phyloP scores from a whole-genome alignment of 2,329 filamentous ascomycete genomes.

The Paracoccidioides lutzii region DNA sequence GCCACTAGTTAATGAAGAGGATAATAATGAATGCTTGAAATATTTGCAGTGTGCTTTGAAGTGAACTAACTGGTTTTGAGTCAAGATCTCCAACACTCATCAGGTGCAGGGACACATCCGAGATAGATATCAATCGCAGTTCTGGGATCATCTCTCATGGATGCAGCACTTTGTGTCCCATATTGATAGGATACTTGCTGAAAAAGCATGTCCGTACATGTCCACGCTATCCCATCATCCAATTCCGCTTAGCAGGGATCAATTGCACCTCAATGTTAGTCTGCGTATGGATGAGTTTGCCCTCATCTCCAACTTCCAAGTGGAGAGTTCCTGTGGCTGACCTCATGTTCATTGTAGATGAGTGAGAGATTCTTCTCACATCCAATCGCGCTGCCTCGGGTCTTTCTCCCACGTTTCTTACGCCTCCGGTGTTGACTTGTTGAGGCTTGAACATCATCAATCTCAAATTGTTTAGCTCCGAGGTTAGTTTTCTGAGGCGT shows the following conservation, averaged over 20 bases:
- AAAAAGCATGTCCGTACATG: too few species aligned
- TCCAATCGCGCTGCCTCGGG: not conserved
- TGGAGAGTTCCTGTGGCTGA: not conserved
- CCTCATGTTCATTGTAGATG: not conserved
- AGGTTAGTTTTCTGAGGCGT: not conserved
- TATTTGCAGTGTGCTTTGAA: too few species aligned
- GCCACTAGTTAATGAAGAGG: too few species aligned
- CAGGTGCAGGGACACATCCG: not conserved
- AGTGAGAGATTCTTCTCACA: not conserved
- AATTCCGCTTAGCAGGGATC: not conserved
- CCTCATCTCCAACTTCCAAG: not conserved
- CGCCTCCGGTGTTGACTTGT: not conserved
- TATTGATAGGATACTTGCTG: too few species aligned
- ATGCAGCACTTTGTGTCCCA: too few species aligned
- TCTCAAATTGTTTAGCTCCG: not conserved
- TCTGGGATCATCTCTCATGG: not conserved
- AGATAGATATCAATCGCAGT: not conserved
- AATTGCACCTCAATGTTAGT: not conserved
- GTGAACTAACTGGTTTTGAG: too few species aligned
- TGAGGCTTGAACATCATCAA: not conserved
- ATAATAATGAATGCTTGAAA: too few species aligned
- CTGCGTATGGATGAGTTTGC: not conserved
- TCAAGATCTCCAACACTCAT: not conserved
- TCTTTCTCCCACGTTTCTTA: not conserved
- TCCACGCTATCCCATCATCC: not conserved